Percentiles rank a stretch among this genome's conserved stretches.
Evolutionary conservation across 2,329 filamentous ascomycete species (phyloP).

Genomic region (Cladosporium sp.): DNA sequence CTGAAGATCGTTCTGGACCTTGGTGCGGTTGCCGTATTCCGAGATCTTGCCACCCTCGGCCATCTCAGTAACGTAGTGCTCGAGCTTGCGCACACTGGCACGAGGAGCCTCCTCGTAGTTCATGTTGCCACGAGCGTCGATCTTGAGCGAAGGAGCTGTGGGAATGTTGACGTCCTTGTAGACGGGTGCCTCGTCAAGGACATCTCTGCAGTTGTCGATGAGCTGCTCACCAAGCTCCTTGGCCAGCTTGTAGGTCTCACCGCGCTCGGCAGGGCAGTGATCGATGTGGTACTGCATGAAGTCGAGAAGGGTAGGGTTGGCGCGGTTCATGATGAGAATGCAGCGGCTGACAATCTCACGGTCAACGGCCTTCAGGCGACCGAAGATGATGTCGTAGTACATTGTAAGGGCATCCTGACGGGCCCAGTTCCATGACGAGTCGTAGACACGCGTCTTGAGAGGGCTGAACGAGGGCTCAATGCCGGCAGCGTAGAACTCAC

Average conservation of each 20-base stretch:
- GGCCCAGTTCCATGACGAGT: constrained; percentile 99
- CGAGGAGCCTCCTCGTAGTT: constrained; percentile 87
- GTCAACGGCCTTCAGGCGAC: constrained; percentile 86
- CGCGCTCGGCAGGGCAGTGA: constrained; percentile 93
- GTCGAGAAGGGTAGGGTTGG: constrained; percentile 90
- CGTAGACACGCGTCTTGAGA: constrained; percentile 92
- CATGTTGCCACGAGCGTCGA: constrained; percentile 89
- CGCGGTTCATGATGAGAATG: constrained; percentile 98
- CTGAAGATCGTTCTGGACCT: constrained; percentile 93
- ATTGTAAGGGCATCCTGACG: constrained; percentile 95
- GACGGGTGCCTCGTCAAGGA: constrained; percentile 76
- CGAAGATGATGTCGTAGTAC: constrained; percentile 99
- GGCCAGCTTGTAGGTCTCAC: constrained; percentile 96
- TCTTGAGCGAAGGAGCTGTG: constrained; percentile 87
- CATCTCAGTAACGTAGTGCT: constrained; percentile 99
- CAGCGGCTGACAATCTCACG: constrained; percentile 98
- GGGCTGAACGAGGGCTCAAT: constrained; percentile 93
- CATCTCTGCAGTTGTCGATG: constrained; percentile 96
- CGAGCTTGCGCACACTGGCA: constrained; percentile 88
- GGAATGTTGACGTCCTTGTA: constrained; percentile 96
- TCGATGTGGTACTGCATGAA: constrained; percentile 99
- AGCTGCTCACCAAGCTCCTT: constrained; percentile 91
- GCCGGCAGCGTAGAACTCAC: constrained; percentile 91
- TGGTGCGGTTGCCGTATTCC: constrained; percentile 96
- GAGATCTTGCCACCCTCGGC: constrained; percentile 97